These are phyloP conservation scores for Primulina huaijiensis DNA, from an alignment of 257 asterid genomes.

Conservation along the genomic window DNA sequence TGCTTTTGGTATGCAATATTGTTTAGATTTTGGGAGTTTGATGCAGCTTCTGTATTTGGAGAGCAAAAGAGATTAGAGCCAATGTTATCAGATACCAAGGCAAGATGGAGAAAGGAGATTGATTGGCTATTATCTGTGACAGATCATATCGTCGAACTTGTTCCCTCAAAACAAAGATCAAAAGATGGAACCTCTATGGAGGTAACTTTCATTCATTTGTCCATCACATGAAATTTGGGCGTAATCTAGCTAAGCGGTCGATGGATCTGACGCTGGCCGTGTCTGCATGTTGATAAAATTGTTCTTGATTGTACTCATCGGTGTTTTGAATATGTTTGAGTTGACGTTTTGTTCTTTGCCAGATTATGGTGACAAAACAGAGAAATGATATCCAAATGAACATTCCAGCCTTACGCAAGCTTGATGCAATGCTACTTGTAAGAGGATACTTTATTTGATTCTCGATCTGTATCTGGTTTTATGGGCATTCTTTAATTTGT, in stretches of 20 bases:
- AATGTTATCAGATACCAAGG: conserved; percentile 62
- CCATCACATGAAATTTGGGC: not conserved
- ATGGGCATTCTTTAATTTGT: not conserved
- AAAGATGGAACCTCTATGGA: conserved; percentile 76
- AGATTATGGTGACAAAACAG: conserved; percentile 85
- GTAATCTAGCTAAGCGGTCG: not conserved
- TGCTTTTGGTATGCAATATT: not conserved
- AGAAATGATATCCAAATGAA: conserved; percentile 62
- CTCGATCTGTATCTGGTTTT: no score
- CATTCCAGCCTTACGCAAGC: conserved; percentile 77
- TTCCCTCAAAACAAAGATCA: conserved; percentile 66
- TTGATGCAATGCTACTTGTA: conserved; percentile 73
- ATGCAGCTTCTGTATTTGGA: conserved; percentile 86
- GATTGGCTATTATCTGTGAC: conserved; percentile 84
- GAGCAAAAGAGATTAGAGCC: conserved; percentile 79
- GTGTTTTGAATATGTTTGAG: no score
- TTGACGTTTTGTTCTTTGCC: conserved; percentile 3
- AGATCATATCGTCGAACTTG: conserved; percentile 79
- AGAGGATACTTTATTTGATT: conserved; percentile 23
- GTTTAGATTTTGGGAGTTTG: not conserved
- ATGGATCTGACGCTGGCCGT: not conserved
- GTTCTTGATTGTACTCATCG: not conserved
- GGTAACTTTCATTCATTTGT: conserved; percentile 30
- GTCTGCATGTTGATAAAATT: not conserved
- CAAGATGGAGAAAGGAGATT: conserved; percentile 75